These are phyloP conservation scores for Tuber umbilicatum DNA, from an alignment of 495 filamentous ascomycete genomes.

Conservation along the genomic window DNA sequence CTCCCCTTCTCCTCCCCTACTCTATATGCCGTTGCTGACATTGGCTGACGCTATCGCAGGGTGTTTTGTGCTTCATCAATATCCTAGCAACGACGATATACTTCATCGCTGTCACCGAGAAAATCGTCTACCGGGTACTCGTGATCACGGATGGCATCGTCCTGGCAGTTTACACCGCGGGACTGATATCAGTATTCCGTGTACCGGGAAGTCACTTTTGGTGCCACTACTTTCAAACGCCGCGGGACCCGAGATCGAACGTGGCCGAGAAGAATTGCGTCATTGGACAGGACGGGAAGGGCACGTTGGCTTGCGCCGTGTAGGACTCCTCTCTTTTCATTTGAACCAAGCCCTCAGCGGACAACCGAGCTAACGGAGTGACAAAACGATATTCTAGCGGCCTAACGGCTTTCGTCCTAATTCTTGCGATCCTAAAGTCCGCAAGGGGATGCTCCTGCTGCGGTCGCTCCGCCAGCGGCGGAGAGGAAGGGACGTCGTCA, in stretches of 20 bases:
- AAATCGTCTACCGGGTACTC: slow-evolving; percentile 7
- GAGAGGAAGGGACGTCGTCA: not conserved
- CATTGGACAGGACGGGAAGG: slow-evolving; percentile 9
- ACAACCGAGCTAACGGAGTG: not conserved
- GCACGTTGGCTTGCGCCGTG: not conserved
- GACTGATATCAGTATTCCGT: not conserved
- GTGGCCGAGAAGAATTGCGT: slow-evolving; percentile 11
- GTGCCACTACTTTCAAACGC: not conserved
- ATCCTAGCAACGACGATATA: slow-evolving; percentile 7
- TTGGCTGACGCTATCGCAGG: not conserved
- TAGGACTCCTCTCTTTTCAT: not conserved
- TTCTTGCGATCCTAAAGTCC: not conserved
- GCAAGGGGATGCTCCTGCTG: not conserved
- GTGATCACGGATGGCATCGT: not conserved
- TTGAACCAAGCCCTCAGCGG: not conserved
- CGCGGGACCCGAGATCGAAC: not conserved
- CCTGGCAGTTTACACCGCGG: not conserved
- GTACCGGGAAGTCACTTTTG: not conserved
- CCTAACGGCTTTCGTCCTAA: not conserved
- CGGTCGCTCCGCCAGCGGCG: not conserved
- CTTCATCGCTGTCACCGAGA: slow-evolving; percentile 1
- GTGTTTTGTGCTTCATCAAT: slow-evolving; percentile 3
- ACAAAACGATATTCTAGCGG: not conserved
- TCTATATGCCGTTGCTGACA: not conserved
- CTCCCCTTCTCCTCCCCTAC: not conserved